Percentiles rank a stretch among this genome's conserved stretches.
These are phyloP conservation scores for Pyrenophora graminea DNA, from an alignment of 2,329 filamentous ascomycete species.

Conservation along the genomic window DNA sequence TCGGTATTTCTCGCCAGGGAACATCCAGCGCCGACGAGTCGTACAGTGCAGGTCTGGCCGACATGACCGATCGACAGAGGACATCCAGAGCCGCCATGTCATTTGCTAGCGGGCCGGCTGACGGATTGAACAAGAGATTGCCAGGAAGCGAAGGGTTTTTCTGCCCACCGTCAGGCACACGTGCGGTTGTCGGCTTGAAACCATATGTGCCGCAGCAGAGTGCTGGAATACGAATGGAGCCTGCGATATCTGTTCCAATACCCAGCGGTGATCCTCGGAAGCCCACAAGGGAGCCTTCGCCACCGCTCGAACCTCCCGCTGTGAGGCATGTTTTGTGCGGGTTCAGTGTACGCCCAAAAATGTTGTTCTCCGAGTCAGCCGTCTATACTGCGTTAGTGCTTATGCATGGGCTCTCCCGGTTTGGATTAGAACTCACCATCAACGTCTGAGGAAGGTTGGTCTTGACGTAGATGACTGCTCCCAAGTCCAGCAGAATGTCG, in stretches of 20 bases:
- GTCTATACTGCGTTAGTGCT: slow-evolving; percentile 39
- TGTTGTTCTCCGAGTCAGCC: slow-evolving; percentile 64
- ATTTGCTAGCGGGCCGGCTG: slow-evolving; percentile 7
- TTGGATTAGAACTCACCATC: slow-evolving; percentile 55
- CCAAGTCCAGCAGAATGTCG: slow-evolving; percentile 60
- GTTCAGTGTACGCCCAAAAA: slow-evolving; percentile 64
- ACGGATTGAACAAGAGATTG: slow-evolving; percentile 4
- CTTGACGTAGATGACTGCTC: slow-evolving; percentile 69
- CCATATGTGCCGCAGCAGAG: slow-evolving; percentile 58
- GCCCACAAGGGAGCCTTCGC: slow-evolving; percentile 64
- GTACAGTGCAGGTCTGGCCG: slow-evolving; percentile 4
- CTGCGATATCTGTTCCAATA: slow-evolving; percentile 63
- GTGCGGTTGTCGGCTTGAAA: slow-evolving; percentile 57
- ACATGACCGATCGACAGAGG: slow-evolving; percentile 3
- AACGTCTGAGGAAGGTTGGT: slow-evolving; percentile 69
- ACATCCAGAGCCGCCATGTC: slow-evolving; percentile 1
- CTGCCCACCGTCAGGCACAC: slow-evolving; percentile 50
- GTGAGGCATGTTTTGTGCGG: slow-evolving; percentile 62
- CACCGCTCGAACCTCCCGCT: slow-evolving; percentile 66
- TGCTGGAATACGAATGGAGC: slow-evolving; percentile 54
- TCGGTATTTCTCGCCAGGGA: slow-evolving; percentile 1
- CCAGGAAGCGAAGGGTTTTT: not conserved
- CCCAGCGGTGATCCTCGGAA: slow-evolving; percentile 63
- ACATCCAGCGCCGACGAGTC: slow-evolving; percentile 5
- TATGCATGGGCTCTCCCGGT: not conserved